A percentile compares a stretch with the other conserved stretches of the same genome.
Conservation (phyloP, 768 basidiomycete species). For the Russula abietina region DNA sequence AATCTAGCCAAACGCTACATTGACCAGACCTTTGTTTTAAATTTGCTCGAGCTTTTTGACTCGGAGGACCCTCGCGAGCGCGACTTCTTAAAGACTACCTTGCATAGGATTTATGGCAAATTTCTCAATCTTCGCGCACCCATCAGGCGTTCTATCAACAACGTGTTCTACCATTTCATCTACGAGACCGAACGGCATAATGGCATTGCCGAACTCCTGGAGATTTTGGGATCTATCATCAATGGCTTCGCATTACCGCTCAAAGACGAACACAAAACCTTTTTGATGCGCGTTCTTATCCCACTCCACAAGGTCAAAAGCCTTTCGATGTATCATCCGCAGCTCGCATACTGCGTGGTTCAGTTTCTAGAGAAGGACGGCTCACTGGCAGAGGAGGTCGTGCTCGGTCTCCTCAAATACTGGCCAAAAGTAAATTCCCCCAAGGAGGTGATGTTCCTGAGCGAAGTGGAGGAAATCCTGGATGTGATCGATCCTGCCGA, state of each 20-base stretch:
- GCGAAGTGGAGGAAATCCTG: conserved; percentile 97
- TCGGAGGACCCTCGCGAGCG: conserved; percentile 98
- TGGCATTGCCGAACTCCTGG: conserved; percentile 95
- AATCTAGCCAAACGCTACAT: conserved; percentile 97
- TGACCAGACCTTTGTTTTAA: conserved; percentile 92
- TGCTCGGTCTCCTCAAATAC: conserved; percentile 90
- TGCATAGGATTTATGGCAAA: conserved; percentile 99
- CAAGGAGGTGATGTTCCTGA: conserved; percentile 99
- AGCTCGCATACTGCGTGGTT: conserved; percentile 97
- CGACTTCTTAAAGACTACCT: conserved; percentile 97
- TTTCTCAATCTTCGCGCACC: conserved; percentile 98
- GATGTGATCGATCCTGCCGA: conserved; percentile 96
- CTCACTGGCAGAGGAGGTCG: conserved; percentile 87
- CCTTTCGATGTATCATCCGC: conserved; percentile 98
- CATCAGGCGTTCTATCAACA: conserved; percentile 98
- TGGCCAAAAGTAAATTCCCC: conserved; percentile 99
- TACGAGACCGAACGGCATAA: conserved; percentile 99
- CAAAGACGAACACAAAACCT: conserved; percentile 98
- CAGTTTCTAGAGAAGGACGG: conserved; percentile 98
- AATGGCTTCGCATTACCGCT: conserved; percentile 97
- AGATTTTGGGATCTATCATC: conserved; percentile 98
- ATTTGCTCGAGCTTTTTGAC: conserved; percentile 96
- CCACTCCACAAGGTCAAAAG: conserved; percentile 98
- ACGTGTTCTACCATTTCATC: conserved; percentile 98
- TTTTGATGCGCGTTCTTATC: conserved; percentile 88